These are phyloP conservation scores for Rhodosporidiobolus odoratus DNA, from an alignment of 768 basidiomycete genomes.

Conservation along the genomic window DNA sequence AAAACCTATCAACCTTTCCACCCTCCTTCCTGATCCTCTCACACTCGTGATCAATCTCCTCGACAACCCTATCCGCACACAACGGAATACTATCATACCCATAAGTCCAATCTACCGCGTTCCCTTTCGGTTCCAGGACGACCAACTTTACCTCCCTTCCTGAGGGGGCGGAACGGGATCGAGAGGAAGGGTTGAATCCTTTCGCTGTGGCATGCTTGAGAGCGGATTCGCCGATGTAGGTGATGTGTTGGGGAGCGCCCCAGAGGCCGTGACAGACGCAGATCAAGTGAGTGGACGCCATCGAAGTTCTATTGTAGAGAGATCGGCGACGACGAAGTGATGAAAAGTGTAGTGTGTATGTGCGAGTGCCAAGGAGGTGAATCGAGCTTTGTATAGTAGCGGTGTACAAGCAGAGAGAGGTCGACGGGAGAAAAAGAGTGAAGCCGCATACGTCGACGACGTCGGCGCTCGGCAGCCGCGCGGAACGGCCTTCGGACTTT, in stretches of 20 bases:
- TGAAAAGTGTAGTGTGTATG: too few relatives aligned
- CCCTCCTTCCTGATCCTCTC: conserved; percentile 53
- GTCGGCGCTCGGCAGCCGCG: too few relatives aligned
- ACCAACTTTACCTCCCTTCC: conserved; percentile 53
- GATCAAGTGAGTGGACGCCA: conserved; percentile 27
- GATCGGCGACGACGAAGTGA: too few relatives aligned
- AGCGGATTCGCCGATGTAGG: conserved; percentile 57
- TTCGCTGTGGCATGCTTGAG: conserved; percentile 49
- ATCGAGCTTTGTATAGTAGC: too few relatives aligned
- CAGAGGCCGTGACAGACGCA: conserved; percentile 61
- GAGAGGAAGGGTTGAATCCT: background rate
- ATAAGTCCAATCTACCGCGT: conserved; percentile 49
- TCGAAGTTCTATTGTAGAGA: too few relatives aligned
- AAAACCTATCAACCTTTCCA: conserved; percentile 53
- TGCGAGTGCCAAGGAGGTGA: too few relatives aligned
- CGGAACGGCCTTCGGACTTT: too few relatives aligned
- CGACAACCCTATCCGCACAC: conserved; percentile 71
- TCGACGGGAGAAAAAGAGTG: too few relatives aligned
- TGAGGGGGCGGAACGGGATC: conserved; percentile 45
- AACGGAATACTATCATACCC: conserved; percentile 83
- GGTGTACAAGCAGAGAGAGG: too few relatives aligned
- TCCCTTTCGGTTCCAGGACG: conserved; percentile 64
- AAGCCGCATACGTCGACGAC: too few relatives aligned
- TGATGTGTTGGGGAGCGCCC: conserved; percentile 66
- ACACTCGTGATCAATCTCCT: conserved; percentile 64